phyloP scores from a whole-genome alignment of 768 basidiomycete species.

The Porphyrellus cyaneotinctus region DNA sequence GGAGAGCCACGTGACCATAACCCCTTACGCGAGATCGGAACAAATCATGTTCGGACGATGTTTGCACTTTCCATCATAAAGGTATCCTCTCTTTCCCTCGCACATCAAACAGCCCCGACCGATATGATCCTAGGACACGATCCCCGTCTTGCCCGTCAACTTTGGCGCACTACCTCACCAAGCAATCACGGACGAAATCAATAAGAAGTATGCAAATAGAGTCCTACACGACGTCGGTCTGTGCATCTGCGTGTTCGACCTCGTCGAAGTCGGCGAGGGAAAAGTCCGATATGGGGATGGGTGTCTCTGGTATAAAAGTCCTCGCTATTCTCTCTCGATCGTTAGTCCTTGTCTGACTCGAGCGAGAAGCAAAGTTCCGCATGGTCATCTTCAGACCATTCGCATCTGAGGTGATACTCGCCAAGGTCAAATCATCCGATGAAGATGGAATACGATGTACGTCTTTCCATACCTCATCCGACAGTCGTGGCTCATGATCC shows the following conservation, averaged over 20 bases:
- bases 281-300: slow-evolving; percentile 95
- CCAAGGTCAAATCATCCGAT: slow-evolving; percentile 84
- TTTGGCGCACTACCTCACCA: slow-evolving; percentile 76
- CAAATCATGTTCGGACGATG: slow-evolving; percentile 29
- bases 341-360: slow-evolving; percentile 1
- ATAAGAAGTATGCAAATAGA: slow-evolving; percentile 94
- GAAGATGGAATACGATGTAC: slow-evolving; percentile 79
- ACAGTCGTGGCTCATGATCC: background rate
- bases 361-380: slow-evolving; percentile 69
- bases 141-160: slow-evolving; percentile 83
- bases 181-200: slow-evolving; percentile 80
- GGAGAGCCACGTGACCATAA: slow-evolving; percentile 13
- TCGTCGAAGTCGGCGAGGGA: slow-evolving; percentile 83
- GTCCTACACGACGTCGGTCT: slow-evolving; percentile 89
- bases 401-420: slow-evolving; percentile 82
- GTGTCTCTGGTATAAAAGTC: slow-evolving; percentile 91
- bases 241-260: slow-evolving; percentile 86
- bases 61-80: slow-evolving; percentile 47
- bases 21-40: too few relatives aligned
- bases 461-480: slow-evolving; percentile 24
- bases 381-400: slow-evolving; percentile 92
- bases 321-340: background rate
- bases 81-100: slow-evolving; percentile 10
- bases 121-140: slow-evolving; percentile 63
- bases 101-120: background rate